These are phyloP conservation scores for Phaeophleospora eucalypticola DNA, from an alignment of 2,329 filamentous ascomycete genomes.

Conservation along the genomic window DNA sequence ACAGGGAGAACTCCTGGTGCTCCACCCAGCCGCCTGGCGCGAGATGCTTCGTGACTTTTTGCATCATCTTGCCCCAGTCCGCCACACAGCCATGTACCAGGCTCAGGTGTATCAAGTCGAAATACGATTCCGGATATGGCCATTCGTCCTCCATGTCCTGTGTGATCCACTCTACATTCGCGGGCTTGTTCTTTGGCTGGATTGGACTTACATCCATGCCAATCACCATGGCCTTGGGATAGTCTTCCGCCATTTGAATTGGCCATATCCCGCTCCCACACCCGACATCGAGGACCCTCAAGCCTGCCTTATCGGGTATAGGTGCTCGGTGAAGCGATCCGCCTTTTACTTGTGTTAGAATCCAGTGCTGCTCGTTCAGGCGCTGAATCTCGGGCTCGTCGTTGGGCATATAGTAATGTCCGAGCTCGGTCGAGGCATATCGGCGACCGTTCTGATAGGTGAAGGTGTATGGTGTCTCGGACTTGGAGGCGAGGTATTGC, in stretches of 20 bases:
- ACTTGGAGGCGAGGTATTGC: conserved; percentile 2
- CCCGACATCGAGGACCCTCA: conserved; percentile 20
- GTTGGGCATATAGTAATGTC: conserved; percentile 26
- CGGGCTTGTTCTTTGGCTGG: conserved; percentile 21
- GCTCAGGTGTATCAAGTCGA: conserved; percentile 22
- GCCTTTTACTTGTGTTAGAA: conserved; percentile 20
- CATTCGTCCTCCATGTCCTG: conserved; percentile 21
- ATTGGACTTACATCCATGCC: conserved; percentile 25
- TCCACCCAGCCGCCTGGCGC: conserved; percentile 34
- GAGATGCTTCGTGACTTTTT: conserved; percentile 16
- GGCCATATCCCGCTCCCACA: conserved; percentile 26
- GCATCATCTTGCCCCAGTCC: conserved; percentile 20
- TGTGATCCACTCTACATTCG: conserved; percentile 22
- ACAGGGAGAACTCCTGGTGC: conserved; percentile 28
- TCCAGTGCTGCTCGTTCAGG: conserved; percentile 24
- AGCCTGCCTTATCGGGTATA: conserved; percentile 8
- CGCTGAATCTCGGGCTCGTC: conserved; percentile 25
- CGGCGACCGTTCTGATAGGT: conserved; percentile 21
- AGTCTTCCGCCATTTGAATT: conserved; percentile 23
- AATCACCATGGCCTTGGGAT: conserved; percentile 18
- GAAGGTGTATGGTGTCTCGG: conserved; percentile 12
- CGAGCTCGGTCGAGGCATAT: conserved; percentile 22
- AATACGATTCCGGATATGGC: conserved; percentile 22
- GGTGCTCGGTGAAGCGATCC: conserved; percentile 17
- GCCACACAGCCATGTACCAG: conserved; percentile 26